phyloP scores from a whole-genome alignment of 2,329 filamentous ascomycete genomes.

The Sclerotinia borealis region DNA sequence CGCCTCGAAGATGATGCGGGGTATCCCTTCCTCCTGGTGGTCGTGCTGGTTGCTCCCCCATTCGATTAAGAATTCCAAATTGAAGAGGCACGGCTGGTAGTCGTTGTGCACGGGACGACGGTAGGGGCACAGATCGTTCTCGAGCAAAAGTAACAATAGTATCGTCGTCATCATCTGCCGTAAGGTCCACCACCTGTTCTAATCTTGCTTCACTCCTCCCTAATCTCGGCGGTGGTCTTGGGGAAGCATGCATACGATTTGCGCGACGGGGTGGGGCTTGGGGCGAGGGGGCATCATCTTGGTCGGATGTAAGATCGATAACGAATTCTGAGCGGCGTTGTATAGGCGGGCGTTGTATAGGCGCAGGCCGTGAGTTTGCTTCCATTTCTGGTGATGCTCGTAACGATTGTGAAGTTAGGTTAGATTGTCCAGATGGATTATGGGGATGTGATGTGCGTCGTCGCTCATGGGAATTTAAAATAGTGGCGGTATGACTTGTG shows the following conservation, averaged over 20 bases:
- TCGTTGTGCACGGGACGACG: neutral
- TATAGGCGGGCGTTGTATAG: too few species aligned
- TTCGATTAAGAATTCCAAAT: neutral
- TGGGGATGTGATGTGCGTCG: conserved; percentile 28
- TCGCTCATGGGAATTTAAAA: conserved; percentile 16
- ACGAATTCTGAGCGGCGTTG: conserved; percentile 27
- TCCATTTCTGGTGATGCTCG: conserved; percentile 23
- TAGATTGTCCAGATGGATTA: conserved; percentile 17
- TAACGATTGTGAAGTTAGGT: conserved; percentile 5
- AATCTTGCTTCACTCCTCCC: conserved; percentile 27
- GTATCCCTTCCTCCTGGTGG: neutral
- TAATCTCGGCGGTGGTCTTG: conserved; percentile 20
- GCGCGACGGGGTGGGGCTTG: conserved; percentile 2
- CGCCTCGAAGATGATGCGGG: neutral
- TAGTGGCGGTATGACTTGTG: conserved; percentile 11
- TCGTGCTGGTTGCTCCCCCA: neutral
- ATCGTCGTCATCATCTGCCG: conserved; percentile 37
- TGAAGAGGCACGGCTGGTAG: neutral
- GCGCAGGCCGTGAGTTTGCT: conserved; percentile 16
- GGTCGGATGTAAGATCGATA: conserved; percentile 32
- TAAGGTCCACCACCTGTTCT: conserved; percentile 46
- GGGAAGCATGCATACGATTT: conserved; percentile 7
- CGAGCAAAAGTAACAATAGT: conserved; percentile 10
- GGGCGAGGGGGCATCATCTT: conserved; percentile 20
- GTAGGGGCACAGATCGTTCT: conserved; percentile 7